Evolutionary conservation across 2,329 filamentous ascomycete genomes (phyloP).

Genomic region (Trichoderma cornu-damae): DNA sequence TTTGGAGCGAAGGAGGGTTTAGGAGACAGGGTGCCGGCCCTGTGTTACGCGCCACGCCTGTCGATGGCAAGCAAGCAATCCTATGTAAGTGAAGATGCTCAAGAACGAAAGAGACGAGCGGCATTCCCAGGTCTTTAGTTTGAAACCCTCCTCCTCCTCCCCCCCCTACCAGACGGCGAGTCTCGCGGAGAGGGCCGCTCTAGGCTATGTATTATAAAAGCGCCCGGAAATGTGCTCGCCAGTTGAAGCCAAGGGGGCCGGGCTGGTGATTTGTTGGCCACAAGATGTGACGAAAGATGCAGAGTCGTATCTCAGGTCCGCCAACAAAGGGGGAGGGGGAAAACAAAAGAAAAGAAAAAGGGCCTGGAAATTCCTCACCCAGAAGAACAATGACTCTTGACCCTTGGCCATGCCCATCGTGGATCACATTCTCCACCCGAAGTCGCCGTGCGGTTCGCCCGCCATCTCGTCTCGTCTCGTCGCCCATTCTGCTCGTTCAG

Average conservation of each 20-base stretch:
- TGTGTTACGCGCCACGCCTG: slow-evolving; percentile 15
- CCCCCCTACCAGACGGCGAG: neutral
- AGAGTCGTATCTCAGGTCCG: slow-evolving; percentile 10
- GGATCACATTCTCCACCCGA: slow-evolving; percentile 10
- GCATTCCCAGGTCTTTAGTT: neutral
- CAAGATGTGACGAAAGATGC: slow-evolving; percentile 15
- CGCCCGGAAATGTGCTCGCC: neutral
- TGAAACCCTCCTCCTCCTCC: too few relatives aligned
- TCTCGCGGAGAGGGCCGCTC: neutral
- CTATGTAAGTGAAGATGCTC: neutral
- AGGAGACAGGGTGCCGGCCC: slow-evolving; percentile 11
- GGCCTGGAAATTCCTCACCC: neutral
- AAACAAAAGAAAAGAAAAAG: neutral
- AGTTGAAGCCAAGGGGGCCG: neutral
- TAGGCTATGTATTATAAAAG: slow-evolving; percentile 6
- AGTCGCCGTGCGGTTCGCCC: slow-evolving; percentile 2
- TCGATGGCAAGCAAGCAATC: neutral
- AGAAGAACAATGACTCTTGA: neutral
- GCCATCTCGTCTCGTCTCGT: neutral
- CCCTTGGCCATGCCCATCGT: neutral
- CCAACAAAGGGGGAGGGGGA: too few relatives aligned
- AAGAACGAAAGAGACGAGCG: slow-evolving; percentile 1
- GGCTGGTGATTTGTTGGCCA: slow-evolving; percentile 2
- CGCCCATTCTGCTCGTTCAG: neutral
- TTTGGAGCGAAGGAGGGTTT: slow-evolving; percentile 1